Evolutionary conservation across 2,329 filamentous ascomycete species (phyloP), one percentile per base, ranked within the genome.

Genomic region (Moelleriella libera): DNA sequence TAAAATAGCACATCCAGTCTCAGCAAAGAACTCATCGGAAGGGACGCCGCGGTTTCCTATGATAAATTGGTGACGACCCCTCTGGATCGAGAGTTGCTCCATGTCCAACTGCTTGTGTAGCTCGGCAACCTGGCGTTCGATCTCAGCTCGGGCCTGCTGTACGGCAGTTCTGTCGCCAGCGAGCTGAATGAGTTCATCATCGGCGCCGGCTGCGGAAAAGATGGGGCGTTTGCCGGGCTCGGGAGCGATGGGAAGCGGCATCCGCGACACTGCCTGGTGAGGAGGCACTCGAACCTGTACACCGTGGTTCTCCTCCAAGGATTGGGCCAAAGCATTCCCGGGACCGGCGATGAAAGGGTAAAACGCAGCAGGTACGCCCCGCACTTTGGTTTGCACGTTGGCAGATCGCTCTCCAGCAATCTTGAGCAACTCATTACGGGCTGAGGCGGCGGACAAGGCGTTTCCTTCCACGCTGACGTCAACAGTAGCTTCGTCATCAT

Each of bases 331-430:
- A 44, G 76, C 70, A 60, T 88, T 86, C 61, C 84, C 77, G 8
- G 83, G 79, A 45, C 88, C 88, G 29, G 88, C 83, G 63, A 98
- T 83, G 71, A 98, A 98, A 46, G 90, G 90, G 67, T 92, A 98
- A 65, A 92, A 94, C 62, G 95, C 88, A 30, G 88, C 78, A 6
- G 92, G 89, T 50, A 98, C 83, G 45, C 82, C 81, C 64, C 83
- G 87, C 54, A 98, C 67, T 57, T 85, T 87, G 49, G 88, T 75
- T 67, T 79, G 92, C 59, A 89, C 78, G 55, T 83, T 90, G 48
- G 87, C 83, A 47, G 85, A 82, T 52, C 88, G 82, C 65, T 96
- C 88, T 57, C 83, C 84, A 48, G 87, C 88, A 61, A 97, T 96
- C 58, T 83, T 83, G 58, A 87, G 75, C 57, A 98, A 92, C 56